Evolutionary conservation across 78 protist genomes (phyloP).

Genomic region (Tieghemostelium lacteum): DNA sequence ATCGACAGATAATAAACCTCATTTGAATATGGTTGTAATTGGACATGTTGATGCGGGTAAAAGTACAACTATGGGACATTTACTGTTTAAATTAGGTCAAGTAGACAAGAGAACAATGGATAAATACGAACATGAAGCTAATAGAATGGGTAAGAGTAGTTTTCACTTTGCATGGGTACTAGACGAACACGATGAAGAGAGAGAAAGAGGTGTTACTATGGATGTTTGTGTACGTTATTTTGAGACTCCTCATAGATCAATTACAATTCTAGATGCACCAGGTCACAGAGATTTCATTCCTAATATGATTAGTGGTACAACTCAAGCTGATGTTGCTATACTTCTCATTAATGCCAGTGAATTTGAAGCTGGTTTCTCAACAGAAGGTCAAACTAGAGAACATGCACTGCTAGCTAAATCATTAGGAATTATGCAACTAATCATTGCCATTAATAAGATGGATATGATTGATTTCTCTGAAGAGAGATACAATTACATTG

Average conservation of each 20-base stretch:
- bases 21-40: conserved; percentile 80
- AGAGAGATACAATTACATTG: conserved; percentile 83
- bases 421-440: conserved; percentile 92
- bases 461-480: conserved; percentile 84
- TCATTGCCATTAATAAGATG: conserved; percentile 96
- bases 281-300: conserved; percentile 99
- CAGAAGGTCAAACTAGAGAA: conserved; percentile 96
- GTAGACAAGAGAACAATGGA: conserved; percentile 83
- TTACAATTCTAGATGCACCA: conserved; percentile 99
- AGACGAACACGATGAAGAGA: conserved; percentile 91
- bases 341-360: conserved; percentile 94
- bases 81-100: conserved; percentile 83
- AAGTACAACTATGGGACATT: conserved; percentile 95
- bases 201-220: conserved; percentile 95
- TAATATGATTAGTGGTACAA: conserved; percentile 95
- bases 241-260: conserved; percentile 70
- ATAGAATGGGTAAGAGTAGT: conserved; percentile 93
- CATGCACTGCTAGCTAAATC: conserved; percentile 92
- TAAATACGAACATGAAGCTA: conserved; percentile 92
- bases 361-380: conserved; percentile 96
- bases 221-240: conserved; percentile 91
- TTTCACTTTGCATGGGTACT: conserved; percentile 98
- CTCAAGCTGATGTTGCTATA: conserved; percentile 97
- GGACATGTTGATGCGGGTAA: conserved; percentile 98
- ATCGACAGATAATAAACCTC: conserved; percentile 48